phyloP scores from a whole-genome alignment of 345 rosid genomes.

The Citrus mangshanensis region DNA sequence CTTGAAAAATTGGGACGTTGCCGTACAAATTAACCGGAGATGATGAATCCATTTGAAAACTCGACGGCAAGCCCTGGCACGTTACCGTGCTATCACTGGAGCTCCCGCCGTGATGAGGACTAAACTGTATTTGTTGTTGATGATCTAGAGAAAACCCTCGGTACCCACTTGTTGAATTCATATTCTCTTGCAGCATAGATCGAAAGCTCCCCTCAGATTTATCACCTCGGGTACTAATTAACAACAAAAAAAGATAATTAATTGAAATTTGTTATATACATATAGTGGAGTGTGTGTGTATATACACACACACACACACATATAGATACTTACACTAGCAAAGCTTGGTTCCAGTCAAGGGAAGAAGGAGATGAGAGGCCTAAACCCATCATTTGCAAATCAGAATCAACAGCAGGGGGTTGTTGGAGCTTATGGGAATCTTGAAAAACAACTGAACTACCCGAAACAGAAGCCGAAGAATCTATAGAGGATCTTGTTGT shows the following conservation, averaged over 20 bases:
- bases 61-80: constrained; percentile 45
- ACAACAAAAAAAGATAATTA: constrained; percentile 3
- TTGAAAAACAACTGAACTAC: constrained; percentile 48
- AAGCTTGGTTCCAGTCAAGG: constrained; percentile 84
- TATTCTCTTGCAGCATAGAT: constrained; percentile 68
- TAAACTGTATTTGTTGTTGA: constrained; percentile 41
- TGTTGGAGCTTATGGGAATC: constrained; percentile 46
- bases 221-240: constrained; percentile 40
- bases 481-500: constrained; percentile 56
- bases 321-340: constrained; percentile 46
- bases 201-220: constrained; percentile 69
- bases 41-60: constrained; percentile 50
- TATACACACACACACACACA: too few species aligned
- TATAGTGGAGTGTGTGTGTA: too few species aligned
- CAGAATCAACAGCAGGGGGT: constrained; percentile 26
- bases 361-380: constrained; percentile 79
- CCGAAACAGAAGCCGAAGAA: constrained; percentile 48
- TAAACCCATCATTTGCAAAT: constrained; percentile 78
- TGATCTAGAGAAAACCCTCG: constrained; percentile 55
- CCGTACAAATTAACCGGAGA: constrained; percentile 37
- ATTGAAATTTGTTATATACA: too few species aligned
- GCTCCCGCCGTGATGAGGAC: constrained; percentile 48
- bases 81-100: constrained; percentile 62
- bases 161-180: constrained; percentile 32
- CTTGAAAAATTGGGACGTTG: constrained; percentile 46